A percentile compares a stretch with the other conserved stretches of the same genome.
phyloP scores from a whole-genome alignment of 257 asterid species.

The Fraxinus anomala region DNA sequence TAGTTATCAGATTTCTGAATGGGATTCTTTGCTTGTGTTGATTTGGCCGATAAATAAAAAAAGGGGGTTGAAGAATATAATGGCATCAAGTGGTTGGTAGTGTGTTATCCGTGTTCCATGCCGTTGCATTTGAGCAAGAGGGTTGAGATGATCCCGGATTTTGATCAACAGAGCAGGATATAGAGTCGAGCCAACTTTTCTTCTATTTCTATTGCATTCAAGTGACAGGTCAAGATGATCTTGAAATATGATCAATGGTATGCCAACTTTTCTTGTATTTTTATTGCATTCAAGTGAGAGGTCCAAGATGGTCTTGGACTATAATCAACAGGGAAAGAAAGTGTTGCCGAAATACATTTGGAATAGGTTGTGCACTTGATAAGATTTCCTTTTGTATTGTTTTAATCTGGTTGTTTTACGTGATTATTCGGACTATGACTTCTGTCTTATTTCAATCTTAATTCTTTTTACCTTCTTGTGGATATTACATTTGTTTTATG shows the following conservation, averaged over 20 bases:
- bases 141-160: background rate
- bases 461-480: background rate
- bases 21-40: background rate
- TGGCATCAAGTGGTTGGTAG: background rate
- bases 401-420: background rate
- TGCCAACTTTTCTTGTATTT: background rate
- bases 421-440: background rate
- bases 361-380: background rate
- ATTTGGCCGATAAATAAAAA: background rate
- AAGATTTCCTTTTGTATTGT: background rate
- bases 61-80: background rate
- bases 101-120: background rate
- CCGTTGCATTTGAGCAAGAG: background rate
- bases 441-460: background rate
- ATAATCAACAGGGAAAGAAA: background rate
- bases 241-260: background rate
- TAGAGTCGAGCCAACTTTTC: background rate
- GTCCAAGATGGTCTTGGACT: background rate
- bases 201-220: background rate
- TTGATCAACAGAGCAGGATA: background rate
- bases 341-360: background rate
- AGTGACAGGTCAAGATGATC: background rate
- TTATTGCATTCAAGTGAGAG: constrained; percentile 1
- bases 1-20: background rate
- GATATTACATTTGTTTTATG: background rate